Evolutionary conservation across 306 rosid species (phyloP), one percentile per base, ranked within the genome.

Genomic region (Hippophae tibetana): DNA sequence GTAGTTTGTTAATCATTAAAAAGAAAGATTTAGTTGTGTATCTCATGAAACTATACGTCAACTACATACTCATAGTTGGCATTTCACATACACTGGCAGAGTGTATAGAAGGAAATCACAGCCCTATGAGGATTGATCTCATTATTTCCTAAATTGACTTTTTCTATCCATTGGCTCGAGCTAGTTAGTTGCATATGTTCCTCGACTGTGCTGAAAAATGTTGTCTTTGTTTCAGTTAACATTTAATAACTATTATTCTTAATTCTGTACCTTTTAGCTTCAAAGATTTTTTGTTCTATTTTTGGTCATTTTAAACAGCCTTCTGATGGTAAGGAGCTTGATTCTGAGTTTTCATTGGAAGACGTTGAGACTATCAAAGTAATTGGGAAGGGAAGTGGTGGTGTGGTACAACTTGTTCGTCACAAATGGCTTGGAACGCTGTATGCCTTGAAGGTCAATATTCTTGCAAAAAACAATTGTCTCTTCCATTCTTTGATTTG

Each of bases 311-410:
- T 69, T 71, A 61, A 70, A 62, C 92, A 90, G 95, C 76, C 86
- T 72, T 69, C 87, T 26, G 89, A 82, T 61, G 75, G 67, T 63
- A 85, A 92, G 77, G 99, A 88, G 60, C 80, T 82, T 11, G 83
- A 84, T 61, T 75, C 70, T 8, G 87, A 93, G 64, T 74, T 93
- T 79, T 76, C 87, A 0, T 77, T 84, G 74, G 99, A 86, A 50
- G 99, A 88, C 63, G 81, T 93, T 42, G 99, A 93, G 80, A 82
- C 94, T 50, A 58, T 88, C 66, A 92, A 87, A 73, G 96, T 88
- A 48, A 88, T 92, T 51, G 98, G 98, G 46, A 92, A 92, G 64
- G 98, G 97, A 52, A 88, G 97, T 49, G 99, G 99, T 5, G 99
- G 97, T 38, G 94, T 93, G 18, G 99, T 93, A 9, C 99, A 93